Evolutionary conservation across 352 stramenopile genomes (phyloP).

Genomic region (Blastocystis sp.): DNA sequence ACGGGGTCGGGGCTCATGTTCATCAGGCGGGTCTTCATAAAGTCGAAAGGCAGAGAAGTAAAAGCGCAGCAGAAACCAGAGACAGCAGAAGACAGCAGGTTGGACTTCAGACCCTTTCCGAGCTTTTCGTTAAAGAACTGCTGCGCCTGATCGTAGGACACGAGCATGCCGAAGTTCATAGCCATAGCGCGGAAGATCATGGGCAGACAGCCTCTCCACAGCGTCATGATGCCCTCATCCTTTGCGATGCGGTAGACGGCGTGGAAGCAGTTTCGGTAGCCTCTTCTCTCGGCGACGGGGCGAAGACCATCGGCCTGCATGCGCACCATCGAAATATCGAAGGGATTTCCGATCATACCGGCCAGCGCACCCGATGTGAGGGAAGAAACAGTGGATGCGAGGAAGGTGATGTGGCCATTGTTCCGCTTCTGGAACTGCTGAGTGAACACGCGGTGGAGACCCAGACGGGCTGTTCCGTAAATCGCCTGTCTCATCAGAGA

Average conservation of each 20-base stretch:
- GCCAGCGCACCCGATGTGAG: constrained; percentile 72
- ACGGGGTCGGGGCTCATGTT: constrained; percentile 88
- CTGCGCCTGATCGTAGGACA: constrained; percentile 93
- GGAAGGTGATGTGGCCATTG: constrained; percentile 71
- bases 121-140: constrained; percentile 59
- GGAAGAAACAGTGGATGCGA: constrained; percentile 66
- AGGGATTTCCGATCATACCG: constrained; percentile 92
- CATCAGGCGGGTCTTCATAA: constrained; percentile 96
- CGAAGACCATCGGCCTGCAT: constrained; percentile 94
- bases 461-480: constrained; percentile 76
- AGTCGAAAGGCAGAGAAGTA: constrained; percentile 95
- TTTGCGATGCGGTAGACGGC: constrained; percentile 83
- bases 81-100: constrained; percentile 86
- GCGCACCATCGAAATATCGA: constrained; percentile 92
- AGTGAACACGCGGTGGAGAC: constrained; percentile 73
- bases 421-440: constrained; percentile 72
- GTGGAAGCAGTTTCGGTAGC: constrained; percentile 98
- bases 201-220: constrained; percentile 85
- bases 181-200: constrained; percentile 91
- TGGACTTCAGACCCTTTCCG: constrained; percentile 75
- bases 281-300: constrained; percentile 82
- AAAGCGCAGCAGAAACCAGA: constrained; percentile 93
- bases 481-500: constrained; percentile 75
- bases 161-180: constrained; percentile 99
- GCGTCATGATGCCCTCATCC: constrained; percentile 81